These are phyloP conservation scores for Daldinia bambusicola DNA, from an alignment of 495 filamentous ascomycete species.

Conservation along the genomic window DNA sequence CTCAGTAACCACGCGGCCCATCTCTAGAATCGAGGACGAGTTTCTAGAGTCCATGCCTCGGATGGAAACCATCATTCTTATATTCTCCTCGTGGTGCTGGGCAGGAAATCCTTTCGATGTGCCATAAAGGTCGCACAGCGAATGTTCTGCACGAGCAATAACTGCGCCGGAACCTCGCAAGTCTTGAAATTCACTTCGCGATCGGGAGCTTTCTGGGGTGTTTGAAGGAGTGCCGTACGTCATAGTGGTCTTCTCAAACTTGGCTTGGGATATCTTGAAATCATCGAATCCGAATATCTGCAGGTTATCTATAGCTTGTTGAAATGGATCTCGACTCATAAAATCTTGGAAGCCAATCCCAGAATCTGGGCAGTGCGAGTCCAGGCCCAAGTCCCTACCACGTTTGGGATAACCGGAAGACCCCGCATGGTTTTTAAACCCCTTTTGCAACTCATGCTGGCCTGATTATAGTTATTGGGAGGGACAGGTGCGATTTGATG, in stretches of 20 bases:
- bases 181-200: background rate
- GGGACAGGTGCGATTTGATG: background rate
- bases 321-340: background rate
- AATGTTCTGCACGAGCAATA: background rate
- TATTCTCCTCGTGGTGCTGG: background rate
- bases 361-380: background rate
- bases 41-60: background rate
- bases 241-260: background rate
- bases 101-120: background rate
- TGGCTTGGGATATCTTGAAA: background rate
- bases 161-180: background rate
- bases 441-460: too few species aligned
- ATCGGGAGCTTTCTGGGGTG: background rate
- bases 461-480: background rate
- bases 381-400: too few species aligned
- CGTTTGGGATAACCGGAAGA: background rate
- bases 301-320: background rate
- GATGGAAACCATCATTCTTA: background rate
- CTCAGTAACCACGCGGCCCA: background rate
- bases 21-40: background rate
- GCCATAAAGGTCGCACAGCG: background rate
- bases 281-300: background rate
- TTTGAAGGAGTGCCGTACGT: background rate
- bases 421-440: background rate
- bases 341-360: background rate